A percentile compares a stretch with the other conserved stretches of the same genome.
These are phyloP conservation scores for Oidiodendron maius DNA, from an alignment of 495 filamentous ascomycete species.

Conservation along the genomic window DNA sequence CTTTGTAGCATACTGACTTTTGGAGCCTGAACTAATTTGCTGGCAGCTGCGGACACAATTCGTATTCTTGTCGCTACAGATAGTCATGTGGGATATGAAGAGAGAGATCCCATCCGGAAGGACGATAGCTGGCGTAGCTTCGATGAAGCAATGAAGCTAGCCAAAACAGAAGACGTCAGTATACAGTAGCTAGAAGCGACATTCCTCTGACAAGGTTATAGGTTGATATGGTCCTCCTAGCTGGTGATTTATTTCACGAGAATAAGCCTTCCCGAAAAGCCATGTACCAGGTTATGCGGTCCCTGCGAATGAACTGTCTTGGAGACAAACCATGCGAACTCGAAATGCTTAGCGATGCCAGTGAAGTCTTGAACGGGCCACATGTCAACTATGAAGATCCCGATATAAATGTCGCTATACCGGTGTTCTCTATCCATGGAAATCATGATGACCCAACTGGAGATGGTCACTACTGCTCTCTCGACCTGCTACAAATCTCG, in stretches of 20 bases:
- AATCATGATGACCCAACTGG: slow-evolving; percentile 98
- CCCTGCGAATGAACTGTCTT: slow-evolving; percentile 84
- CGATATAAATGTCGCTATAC: slow-evolving; percentile 96
- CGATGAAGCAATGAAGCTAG: slow-evolving; percentile 90
- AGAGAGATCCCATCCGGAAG: slow-evolving; percentile 85
- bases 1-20: background rate
- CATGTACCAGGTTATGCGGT: slow-evolving; percentile 96
- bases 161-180: slow-evolving; percentile 71
- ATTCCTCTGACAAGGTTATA: slow-evolving; percentile 15
- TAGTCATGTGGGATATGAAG: slow-evolving; percentile 95
- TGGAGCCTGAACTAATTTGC: background rate
- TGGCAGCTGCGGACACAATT: slow-evolving; percentile 76
- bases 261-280: slow-evolving; percentile 95
- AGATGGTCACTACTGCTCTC: slow-evolving; percentile 80
- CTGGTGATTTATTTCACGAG: slow-evolving; percentile 95
- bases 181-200: background rate
- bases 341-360: slow-evolving; percentile 89
- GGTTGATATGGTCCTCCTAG: slow-evolving; percentile 92
- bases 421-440: slow-evolving; percentile 96
- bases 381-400: slow-evolving; percentile 97
- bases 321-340: slow-evolving; percentile 94
- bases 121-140: slow-evolving; percentile 98
- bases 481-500: slow-evolving; percentile 86
- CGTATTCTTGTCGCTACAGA: slow-evolving; percentile 91
- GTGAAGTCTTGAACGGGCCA: slow-evolving; percentile 76